These are phyloP conservation scores for Ceratopteris richardii DNA, from an alignment of 75 land plant species.

Conservation along the genomic window DNA sequence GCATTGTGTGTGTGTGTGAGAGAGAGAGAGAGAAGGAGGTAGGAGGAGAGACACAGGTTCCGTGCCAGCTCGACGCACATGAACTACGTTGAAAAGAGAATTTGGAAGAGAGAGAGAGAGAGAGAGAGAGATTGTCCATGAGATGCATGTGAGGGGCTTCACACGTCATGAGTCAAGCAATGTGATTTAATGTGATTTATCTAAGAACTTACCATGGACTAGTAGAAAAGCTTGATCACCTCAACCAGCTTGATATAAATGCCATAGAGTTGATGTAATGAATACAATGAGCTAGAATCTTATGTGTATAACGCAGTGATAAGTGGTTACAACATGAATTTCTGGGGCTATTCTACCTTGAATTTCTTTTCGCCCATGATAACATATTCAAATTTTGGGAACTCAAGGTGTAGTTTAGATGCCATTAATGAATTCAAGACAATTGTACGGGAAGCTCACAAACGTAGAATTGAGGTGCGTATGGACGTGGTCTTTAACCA, in stretches of 20 bases:
- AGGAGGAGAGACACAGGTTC: too few relatives aligned
- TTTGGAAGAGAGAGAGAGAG: too few relatives aligned
- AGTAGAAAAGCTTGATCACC: slow-evolving; percentile 76
- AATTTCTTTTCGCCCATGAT: slow-evolving; percentile 95
- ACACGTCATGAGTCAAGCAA: slow-evolving; percentile 81
- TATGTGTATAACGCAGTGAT: slow-evolving; percentile 53
- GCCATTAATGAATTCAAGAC: slow-evolving; percentile 83
- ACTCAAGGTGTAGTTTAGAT: slow-evolving; percentile 55
- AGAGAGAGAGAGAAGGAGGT: too few relatives aligned
- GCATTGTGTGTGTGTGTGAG: too few relatives aligned
- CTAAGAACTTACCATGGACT: slow-evolving; percentile 88
- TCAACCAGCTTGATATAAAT: slow-evolving; percentile 88
- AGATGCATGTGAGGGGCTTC: slow-evolving; percentile 95
- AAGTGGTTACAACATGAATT: slow-evolving; percentile 82
- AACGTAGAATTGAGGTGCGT: slow-evolving; percentile 95
- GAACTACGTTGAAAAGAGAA: too few relatives aligned
- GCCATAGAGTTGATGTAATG: slow-evolving; percentile 96
- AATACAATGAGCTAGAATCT: slow-evolving; percentile 91
- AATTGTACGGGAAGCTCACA: slow-evolving; percentile 92
- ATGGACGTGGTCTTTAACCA: too few relatives aligned
- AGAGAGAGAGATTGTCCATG: slow-evolving; percentile 88
- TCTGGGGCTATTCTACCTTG: slow-evolving; percentile 97
- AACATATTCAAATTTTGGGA: slow-evolving; percentile 85
- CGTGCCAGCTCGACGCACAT: too few relatives aligned
- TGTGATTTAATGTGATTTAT: slow-evolving; percentile 25